Conservation (phyloP, 73 alveolate species). For the Tetrahymena thermophila region DNA sequence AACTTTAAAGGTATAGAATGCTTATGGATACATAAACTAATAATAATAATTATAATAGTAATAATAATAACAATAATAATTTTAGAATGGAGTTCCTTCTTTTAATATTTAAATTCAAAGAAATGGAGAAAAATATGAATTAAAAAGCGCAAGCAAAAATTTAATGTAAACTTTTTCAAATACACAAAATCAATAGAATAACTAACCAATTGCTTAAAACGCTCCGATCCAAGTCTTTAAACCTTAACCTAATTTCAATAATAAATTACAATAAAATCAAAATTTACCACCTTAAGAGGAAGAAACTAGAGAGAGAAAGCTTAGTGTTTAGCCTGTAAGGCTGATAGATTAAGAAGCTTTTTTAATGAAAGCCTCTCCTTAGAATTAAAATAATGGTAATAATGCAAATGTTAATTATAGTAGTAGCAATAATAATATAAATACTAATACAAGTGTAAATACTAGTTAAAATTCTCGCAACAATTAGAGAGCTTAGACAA, state of each 20-base stretch:
- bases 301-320: neutral
- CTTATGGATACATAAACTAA: neutral
- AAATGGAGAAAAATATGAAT: neutral
- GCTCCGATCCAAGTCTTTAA: neutral
- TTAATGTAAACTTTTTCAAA: neutral
- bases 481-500: neutral
- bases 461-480: neutral
- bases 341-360: neutral
- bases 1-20: neutral
- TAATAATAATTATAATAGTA: neutral
- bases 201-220: neutral
- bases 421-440: neutral
- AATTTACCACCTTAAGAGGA: neutral
- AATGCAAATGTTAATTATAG: neutral
- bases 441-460: neutral
- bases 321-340: neutral
- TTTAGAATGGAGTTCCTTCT: neutral
- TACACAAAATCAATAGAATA: neutral
- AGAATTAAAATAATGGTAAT: neutral
- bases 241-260: neutral
- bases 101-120: neutral
- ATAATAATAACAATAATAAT: neutral
- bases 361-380: neutral
- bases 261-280: neutral
- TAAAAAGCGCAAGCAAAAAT: neutral